Percentiles rank a stretch among this genome's conserved stretches.
Conservation (phyloP, 2,329 filamentous ascomycete species). For the Botryosphaeria agaves region DNA sequence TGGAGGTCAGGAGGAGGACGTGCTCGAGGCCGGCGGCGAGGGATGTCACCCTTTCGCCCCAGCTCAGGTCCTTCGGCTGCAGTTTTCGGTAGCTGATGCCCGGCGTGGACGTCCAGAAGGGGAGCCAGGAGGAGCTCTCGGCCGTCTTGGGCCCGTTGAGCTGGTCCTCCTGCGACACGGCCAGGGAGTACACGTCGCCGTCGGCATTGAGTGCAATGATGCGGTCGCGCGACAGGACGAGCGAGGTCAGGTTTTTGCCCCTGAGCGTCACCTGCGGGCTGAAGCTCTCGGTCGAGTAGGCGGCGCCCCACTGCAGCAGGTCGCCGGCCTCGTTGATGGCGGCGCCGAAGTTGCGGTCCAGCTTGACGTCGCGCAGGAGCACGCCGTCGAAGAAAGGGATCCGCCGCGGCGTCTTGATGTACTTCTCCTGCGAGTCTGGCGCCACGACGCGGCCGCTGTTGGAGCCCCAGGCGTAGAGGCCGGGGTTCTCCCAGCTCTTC, state of each 20-base stretch:
- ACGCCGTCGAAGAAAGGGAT: slow-evolving; percentile 72
- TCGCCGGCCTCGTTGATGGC: slow-evolving; percentile 81
- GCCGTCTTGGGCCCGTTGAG: slow-evolving; percentile 41
- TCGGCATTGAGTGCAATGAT: slow-evolving; percentile 60
- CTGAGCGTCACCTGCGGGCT: slow-evolving; percentile 54
- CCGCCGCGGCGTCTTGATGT: slow-evolving; percentile 64
- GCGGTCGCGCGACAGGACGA: slow-evolving; percentile 66
- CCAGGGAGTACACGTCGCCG: slow-evolving; percentile 72
- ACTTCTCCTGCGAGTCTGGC: slow-evolving; percentile 58
- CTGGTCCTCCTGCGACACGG: slow-evolving; percentile 59
- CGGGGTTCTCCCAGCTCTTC: slow-evolving; percentile 64
- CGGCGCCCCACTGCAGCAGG: slow-evolving; percentile 78
- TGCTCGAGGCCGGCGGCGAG: slow-evolving; percentile 73
- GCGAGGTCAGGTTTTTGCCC: slow-evolving; percentile 63
- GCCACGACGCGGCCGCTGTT: slow-evolving; percentile 76
- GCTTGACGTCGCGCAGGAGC: slow-evolving; percentile 70
- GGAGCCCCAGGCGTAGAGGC: slow-evolving; percentile 86
- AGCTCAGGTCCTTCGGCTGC: slow-evolving; percentile 43
- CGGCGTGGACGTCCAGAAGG: slow-evolving; percentile 47
- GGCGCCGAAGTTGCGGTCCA: slow-evolving; percentile 66
- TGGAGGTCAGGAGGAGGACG: slow-evolving; percentile 66
- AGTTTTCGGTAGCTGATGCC: slow-evolving; percentile 56
- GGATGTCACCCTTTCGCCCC: slow-evolving; percentile 56
- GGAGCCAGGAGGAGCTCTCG: slow-evolving; percentile 49
- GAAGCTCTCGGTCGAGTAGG: slow-evolving; percentile 46